phyloP scores from a whole-genome alignment of 1,284 basidiomycete species.

The Ustilago bromivora region DNA sequence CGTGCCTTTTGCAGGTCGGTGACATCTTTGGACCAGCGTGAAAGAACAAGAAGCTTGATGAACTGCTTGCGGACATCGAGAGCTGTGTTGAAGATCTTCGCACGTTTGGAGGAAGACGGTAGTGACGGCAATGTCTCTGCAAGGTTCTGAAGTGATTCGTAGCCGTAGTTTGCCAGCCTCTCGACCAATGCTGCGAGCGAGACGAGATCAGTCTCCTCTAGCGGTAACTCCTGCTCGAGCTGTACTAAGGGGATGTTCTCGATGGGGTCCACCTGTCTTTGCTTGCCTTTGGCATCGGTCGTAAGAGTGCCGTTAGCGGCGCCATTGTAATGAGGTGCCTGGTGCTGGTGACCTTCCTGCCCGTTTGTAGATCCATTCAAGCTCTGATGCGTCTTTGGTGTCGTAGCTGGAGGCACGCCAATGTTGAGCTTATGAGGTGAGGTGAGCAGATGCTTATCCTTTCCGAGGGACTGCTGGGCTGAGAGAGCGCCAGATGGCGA shows the following conservation, averaged over 20 bases:
- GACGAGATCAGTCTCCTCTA: constrained; percentile 81
- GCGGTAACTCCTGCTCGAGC: constrained; percentile 80
- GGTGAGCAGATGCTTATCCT: constrained; percentile 15
- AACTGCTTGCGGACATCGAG: constrained; percentile 88
- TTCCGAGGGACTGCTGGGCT: constrained; percentile 12
- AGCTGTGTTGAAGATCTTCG: constrained; percentile 85
- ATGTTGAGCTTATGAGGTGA: constrained; percentile 53
- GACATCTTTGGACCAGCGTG: constrained; percentile 60
- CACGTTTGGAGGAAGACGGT: constrained; percentile 83
- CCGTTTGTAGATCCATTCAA: constrained; percentile 5
- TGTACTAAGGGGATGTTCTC: constrained; percentile 62
- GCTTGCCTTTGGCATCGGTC: constrained; percentile 33
- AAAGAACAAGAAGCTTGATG: constrained; percentile 79
- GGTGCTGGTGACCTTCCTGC: neutral
- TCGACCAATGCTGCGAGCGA: constrained; percentile 81
- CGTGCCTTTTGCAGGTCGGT: constrained; percentile 56
- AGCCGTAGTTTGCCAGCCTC: constrained; percentile 81
- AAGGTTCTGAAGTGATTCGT: constrained; percentile 83
- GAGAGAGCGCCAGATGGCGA: constrained; percentile 10
- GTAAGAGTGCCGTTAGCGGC: neutral
- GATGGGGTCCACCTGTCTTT: constrained; percentile 34
- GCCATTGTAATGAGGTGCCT: constrained; percentile 2
- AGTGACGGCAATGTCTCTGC: constrained; percentile 89
- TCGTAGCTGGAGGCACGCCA: constrained; percentile 44
- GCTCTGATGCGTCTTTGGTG: constrained; percentile 18